Evolutionary conservation across 345 rosid genomes (phyloP), one percentile per base, ranked within the genome.

Genomic region (Hypericum perforatum): DNA sequence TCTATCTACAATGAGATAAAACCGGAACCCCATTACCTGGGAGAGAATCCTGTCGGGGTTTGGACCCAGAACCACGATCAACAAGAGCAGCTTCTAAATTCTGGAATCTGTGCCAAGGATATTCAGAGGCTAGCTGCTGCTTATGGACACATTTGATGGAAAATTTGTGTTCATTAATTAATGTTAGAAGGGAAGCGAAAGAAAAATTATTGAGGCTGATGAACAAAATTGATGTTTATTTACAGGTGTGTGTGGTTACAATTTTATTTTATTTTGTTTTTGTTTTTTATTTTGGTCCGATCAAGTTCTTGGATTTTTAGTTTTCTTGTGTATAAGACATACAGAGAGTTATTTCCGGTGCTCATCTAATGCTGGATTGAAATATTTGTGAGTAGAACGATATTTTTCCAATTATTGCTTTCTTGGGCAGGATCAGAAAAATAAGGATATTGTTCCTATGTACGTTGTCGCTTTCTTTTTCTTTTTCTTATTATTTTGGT

Each of bases 1-100:
- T 71, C 82, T 5, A 70, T 77, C 6, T 76, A 68, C 71, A 80
- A 66, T 54, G 89, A 77, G 43, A 76, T 84, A 40, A 90, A 82
- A 75, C 71, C 95, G 3, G 97, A 90, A 74, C 41, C 86, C 51
- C 74, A 67, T 57, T 65, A 72, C 75, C 59, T 80, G 22, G 54
- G 74, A 0, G 77, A 70, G 9, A 60, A 49, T 63, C 62, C 90
- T 36, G 76, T 59, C 58, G 65, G 63, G 49, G 36, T 32, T 40
- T 52, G 55, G 55, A 32, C 14, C 6, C 55, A 52, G 14, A 38
- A 38, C 7, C 54, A 51, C 41, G 41, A 52, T 41, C 36, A 48
- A 11, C 52, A 15, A 22, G 10, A 48, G 6, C 32, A 22, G 29
- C 9, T 22, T 40, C 55, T 37, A 11, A 32, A 32, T 38, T 11